phyloP scores from a whole-genome alignment of 2,329 filamentous ascomycete genomes.

The Didymella lethalis region DNA sequence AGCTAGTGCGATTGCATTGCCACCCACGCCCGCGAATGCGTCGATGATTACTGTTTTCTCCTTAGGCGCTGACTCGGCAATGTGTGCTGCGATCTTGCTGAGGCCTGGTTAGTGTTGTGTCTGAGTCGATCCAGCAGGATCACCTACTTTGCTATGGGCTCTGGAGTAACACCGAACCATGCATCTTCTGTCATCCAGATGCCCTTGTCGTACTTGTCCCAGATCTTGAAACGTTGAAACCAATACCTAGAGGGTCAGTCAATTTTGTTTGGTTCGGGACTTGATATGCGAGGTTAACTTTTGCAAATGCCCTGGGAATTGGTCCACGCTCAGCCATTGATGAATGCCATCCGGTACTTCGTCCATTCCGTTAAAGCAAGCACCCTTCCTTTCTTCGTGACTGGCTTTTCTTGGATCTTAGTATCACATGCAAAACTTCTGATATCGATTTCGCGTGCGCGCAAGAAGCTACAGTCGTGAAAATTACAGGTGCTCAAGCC shows the following conservation, averaged over 20 bases:
- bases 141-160: constrained; percentile 80
- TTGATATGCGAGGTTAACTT: constrained; percentile 66
- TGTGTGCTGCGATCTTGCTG: constrained; percentile 76
- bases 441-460: neutral
- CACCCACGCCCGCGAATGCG: constrained; percentile 88
- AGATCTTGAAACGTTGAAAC: constrained; percentile 86
- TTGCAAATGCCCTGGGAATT: constrained; percentile 83
- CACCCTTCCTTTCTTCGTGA: neutral
- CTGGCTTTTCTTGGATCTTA: neutral
- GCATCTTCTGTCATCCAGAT: constrained; percentile 91
- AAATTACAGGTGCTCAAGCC: constrained; percentile 1
- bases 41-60: constrained; percentile 78
- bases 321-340: constrained; percentile 73
- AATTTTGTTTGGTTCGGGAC: neutral
- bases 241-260: constrained; percentile 73
- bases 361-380: constrained; percentile 21
- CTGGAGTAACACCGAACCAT: constrained; percentile 97
- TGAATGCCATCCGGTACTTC: constrained; percentile 55
- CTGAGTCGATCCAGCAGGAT: neutral
- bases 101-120: constrained; percentile 19
- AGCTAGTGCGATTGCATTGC: constrained; percentile 95
- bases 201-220: constrained; percentile 84
- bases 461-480: neutral
- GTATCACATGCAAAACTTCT: neutral
- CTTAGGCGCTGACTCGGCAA: constrained; percentile 63